phyloP scores from a whole-genome alignment of 805 yeast genomes.

The Phaffomyces opuntiae region DNA sequence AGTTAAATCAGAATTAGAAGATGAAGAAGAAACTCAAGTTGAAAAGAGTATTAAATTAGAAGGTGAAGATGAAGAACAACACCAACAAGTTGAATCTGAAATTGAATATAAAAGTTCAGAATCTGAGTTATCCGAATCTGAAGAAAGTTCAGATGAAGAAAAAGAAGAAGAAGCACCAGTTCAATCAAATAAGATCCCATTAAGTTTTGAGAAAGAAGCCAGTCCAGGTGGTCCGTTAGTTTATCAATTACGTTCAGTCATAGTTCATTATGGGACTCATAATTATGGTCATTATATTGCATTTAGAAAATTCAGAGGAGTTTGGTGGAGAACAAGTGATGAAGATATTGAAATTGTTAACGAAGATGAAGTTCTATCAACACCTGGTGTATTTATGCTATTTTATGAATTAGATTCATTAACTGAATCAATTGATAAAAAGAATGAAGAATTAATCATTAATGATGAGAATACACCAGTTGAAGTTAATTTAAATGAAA shows the following conservation, averaged over 20 bases:
- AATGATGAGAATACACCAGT: conserved; percentile 1
- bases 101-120: background rate
- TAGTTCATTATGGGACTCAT: conserved; percentile 92
- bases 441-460: conserved; percentile 3
- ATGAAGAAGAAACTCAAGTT: background rate
- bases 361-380: conserved; percentile 70
- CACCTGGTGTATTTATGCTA: conserved; percentile 89
- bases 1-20: background rate
- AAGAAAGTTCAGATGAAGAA: background rate
- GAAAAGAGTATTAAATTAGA: background rate
- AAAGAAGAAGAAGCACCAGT: conserved; percentile 4
- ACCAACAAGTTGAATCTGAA: background rate
- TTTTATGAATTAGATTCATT: conserved; percentile 64
- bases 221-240: conserved; percentile 35
- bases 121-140: background rate
- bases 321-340: conserved; percentile 96
- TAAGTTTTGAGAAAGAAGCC: conserved; percentile 10
- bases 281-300: conserved; percentile 97
- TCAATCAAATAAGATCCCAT: conserved; percentile 8
- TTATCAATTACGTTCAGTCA: conserved; percentile 76
- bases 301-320: conserved; percentile 70
- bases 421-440: conserved; percentile 16
- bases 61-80: background rate
- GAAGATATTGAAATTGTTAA: conserved; percentile 76
- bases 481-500: conserved; percentile 22